These are phyloP conservation scores for Thymus mandschuricus DNA, from an alignment of 257 asterid genomes.

Conservation along the genomic window DNA sequence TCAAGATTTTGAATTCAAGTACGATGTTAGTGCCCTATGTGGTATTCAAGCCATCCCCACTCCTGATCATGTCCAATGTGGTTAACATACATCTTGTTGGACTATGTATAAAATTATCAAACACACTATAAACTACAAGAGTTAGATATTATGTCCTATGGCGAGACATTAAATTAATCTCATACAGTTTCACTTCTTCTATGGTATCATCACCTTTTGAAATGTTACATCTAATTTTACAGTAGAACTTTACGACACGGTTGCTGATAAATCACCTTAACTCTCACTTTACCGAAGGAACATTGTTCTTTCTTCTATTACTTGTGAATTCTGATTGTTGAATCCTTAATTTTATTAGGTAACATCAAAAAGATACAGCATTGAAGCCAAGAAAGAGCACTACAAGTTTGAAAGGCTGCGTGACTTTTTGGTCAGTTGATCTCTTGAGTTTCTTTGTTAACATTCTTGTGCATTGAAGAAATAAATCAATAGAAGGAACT, in stretches of 20 bases:
- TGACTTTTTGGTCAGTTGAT: conserved; percentile 79
- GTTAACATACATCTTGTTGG: conserved; percentile 3
- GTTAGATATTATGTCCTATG: conserved; percentile 16
- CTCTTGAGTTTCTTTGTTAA: conserved; percentile 18
- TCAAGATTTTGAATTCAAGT: conserved; percentile 9
- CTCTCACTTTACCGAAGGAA: conserved; percentile 6
- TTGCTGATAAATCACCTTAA: too few species aligned
- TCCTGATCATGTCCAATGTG: conserved; percentile 21
- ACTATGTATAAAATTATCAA: not conserved
- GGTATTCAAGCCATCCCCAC: conserved; percentile 23
- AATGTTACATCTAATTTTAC: conserved; percentile 21
- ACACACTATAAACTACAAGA: conserved; percentile 16
- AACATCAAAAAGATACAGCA: conserved; percentile 79
- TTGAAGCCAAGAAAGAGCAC: conserved; percentile 87
- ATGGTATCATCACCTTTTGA: conserved; percentile 7
- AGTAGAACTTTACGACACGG: too few species aligned
- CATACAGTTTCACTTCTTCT: conserved; percentile 24
- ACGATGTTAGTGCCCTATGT: conserved; percentile 8
- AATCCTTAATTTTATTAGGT: conserved; percentile 56
- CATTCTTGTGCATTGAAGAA: conserved; percentile 23
- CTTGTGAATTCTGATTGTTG: conserved; percentile 19
- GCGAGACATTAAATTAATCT: conserved; percentile 19
- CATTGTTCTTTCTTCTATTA: not conserved
- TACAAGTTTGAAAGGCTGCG: conserved; percentile 70
- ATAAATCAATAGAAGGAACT: conserved; percentile 16